phyloP scores from a whole-genome alignment of 768 basidiomycete species.

The Mycena galopus region DNA sequence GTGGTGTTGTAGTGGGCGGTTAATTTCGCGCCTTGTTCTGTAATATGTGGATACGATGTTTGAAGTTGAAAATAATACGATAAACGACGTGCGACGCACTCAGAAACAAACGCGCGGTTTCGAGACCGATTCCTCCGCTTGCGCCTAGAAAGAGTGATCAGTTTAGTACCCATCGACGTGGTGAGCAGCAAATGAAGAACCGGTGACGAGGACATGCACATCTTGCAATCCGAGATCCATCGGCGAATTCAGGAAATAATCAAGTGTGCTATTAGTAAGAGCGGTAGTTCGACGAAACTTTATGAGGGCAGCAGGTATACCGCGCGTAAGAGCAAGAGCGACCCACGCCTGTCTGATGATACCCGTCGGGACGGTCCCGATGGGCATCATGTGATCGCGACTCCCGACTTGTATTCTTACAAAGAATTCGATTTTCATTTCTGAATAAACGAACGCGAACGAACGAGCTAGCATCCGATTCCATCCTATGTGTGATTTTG shows the following conservation, averaged over 20 bases:
- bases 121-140: slow-evolving; percentile 81
- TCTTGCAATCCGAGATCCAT: slow-evolving; percentile 70
- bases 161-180: not conserved
- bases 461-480: slow-evolving; percentile 18
- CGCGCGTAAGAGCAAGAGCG: too few species aligned
- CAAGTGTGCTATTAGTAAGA: too few species aligned
- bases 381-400: too few species aligned
- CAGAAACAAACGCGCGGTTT: slow-evolving; percentile 68
- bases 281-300: too few species aligned
- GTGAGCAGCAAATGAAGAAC: slow-evolving; percentile 44
- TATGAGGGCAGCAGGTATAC: too few species aligned
- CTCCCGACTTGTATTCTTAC: not conserved
- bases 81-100: slow-evolving; percentile 48
- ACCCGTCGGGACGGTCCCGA: too few species aligned
- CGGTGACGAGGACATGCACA: slow-evolving; percentile 79
- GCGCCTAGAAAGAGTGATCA: slow-evolving; percentile 61
- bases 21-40: slow-evolving; percentile 81
- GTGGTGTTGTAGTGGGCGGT: slow-evolving; percentile 80
- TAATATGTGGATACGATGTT: too few species aligned
- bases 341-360: too few species aligned
- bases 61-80: not conserved
- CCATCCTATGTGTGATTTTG: not conserved
- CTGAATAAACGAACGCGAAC: slow-evolving; percentile 5
- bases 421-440: not conserved
- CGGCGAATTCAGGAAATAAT: too few species aligned